Percentiles rank a stretch among this genome's conserved stretches.
Conservation (phyloP, 2,329 filamentous ascomycete species). For the Chaetomiaceae sp. region DNA sequence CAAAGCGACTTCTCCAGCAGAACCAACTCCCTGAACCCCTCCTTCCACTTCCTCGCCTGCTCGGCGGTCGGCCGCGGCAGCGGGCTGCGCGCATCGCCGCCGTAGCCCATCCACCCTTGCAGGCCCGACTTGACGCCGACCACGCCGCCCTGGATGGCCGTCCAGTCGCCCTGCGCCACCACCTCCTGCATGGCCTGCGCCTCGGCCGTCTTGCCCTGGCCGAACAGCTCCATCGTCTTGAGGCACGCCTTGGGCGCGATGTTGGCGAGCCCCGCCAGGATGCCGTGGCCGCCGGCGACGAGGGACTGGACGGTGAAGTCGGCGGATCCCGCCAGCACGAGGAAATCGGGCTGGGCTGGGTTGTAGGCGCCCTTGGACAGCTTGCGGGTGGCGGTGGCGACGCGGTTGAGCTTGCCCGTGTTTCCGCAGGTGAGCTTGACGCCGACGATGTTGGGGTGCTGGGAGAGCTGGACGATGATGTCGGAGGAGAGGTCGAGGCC, state of each 20-base stretch:
- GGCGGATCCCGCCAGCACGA: conserved; percentile 68
- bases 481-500: conserved; percentile 63
- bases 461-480: conserved; percentile 53
- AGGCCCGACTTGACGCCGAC: conserved; percentile 67
- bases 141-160: conserved; percentile 66
- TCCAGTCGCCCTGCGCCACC: conserved; percentile 67
- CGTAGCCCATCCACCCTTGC: conserved; percentile 64
- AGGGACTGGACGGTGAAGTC: conserved; percentile 69
- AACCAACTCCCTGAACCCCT: conserved; percentile 51
- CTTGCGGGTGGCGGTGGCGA: conserved; percentile 53
- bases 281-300: conserved; percentile 64
- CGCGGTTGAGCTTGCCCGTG: conserved; percentile 64
- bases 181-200: conserved; percentile 61
- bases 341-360: conserved; percentile 47
- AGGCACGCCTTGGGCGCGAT: conserved; percentile 64
- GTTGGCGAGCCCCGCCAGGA: conserved; percentile 69
- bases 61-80: conserved; percentile 48
- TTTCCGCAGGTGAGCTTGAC: conserved; percentile 69
- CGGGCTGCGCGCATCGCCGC: conserved; percentile 47
- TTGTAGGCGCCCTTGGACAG: conserved; percentile 32
- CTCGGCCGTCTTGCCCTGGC: conserved; percentile 52
- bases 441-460: conserved; percentile 63
- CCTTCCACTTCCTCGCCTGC: conserved; percentile 49
- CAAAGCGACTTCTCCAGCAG: conserved; percentile 48
- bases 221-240: conserved; percentile 56